Evolutionary conservation across 2,329 filamentous ascomycete species (phyloP).

Genomic region (Penicillium sp.): DNA sequence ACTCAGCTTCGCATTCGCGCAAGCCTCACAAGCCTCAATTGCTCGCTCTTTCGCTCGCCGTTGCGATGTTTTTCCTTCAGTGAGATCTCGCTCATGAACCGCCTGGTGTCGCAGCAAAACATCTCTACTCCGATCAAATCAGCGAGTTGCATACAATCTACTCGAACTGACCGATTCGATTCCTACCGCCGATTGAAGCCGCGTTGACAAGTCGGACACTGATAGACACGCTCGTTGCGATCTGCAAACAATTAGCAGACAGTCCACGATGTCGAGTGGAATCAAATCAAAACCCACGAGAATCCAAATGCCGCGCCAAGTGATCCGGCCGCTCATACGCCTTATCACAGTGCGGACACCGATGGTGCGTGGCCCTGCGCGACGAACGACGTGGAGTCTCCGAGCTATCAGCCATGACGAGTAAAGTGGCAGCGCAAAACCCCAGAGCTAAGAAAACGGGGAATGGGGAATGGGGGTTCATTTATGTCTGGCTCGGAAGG

Average conservation of each 20-base stretch:
- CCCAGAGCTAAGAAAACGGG: neutral
- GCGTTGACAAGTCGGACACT: constrained; percentile 19
- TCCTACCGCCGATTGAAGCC: constrained; percentile 20
- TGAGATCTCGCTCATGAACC: constrained; percentile 16
- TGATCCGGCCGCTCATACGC: constrained; percentile 22
- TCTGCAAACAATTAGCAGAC: constrained; percentile 6
- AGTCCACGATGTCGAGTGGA: neutral
- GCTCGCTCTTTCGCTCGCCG: constrained; percentile 14
- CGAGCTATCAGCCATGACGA: constrained; percentile 11
- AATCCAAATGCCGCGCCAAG: constrained; percentile 20
- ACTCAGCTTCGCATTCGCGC: constrained; percentile 17
- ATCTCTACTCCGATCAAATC: too few relatives aligned
- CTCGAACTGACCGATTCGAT: too few relatives aligned
- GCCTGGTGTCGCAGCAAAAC: constrained; percentile 21
- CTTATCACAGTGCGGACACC: constrained; percentile 19
- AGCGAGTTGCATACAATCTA: too few relatives aligned
- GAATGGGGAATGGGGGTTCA: constrained; percentile 3
- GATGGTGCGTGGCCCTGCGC: constrained; percentile 9
- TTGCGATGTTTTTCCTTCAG: constrained; percentile 2
- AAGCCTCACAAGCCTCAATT: constrained; percentile 16
- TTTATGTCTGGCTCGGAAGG: constrained; percentile 1
- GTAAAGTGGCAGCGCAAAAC: neutral
- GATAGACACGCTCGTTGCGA: constrained; percentile 19
- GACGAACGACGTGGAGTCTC: constrained; percentile 13
- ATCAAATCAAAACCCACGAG: constrained; percentile 17